Conservation (phyloP, 352 stramenopile genomes). For the Phytopythium boreale region DNA sequence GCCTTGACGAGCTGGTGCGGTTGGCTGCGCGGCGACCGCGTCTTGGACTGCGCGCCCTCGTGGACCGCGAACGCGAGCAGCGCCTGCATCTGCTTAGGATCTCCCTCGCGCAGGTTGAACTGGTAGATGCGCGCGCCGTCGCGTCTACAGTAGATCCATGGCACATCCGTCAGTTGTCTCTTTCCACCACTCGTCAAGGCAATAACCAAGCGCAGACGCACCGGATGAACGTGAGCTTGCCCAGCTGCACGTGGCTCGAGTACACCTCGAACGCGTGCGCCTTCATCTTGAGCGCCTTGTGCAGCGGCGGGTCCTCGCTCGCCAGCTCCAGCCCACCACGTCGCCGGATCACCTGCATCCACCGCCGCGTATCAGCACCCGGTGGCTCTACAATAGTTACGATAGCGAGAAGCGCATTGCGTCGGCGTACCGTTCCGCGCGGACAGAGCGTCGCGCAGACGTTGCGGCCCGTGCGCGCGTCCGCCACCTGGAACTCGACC, state of each 20-base stretch:
- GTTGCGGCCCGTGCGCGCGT: conserved; percentile 47
- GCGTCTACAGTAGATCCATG: conserved; percentile 20
- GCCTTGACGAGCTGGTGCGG: conserved; percentile 4
- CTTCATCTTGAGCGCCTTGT: conserved; percentile 49
- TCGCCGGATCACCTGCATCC: conserved; percentile 41
- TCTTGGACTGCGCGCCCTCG: conserved; percentile 38
- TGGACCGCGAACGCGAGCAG: conserved; percentile 52
- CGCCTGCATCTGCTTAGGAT: conserved; percentile 33
- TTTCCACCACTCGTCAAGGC: not conserved
- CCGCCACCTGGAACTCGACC: conserved; percentile 58
- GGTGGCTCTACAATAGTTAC: too few species aligned
- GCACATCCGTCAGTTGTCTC: not conserved
- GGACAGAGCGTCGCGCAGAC: conserved; percentile 35
- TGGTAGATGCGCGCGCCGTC: conserved; percentile 45
- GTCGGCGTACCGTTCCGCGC: conserved; percentile 24
- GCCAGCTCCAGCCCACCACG: conserved; percentile 53
- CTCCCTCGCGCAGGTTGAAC: conserved; percentile 57
- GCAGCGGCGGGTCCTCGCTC: conserved; percentile 44
- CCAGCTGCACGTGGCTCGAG: conserved; percentile 54
- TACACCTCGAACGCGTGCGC: conserved; percentile 61
- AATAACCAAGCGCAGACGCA: too few species aligned
- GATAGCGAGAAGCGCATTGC: not conserved
- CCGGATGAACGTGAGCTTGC: conserved; percentile 69
- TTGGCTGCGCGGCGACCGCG: conserved; percentile 5
- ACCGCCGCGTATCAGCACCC: too few species aligned